Evolutionary conservation across 2,329 filamentous ascomycete species (phyloP).

Genomic region (Penicillium sp.): DNA sequence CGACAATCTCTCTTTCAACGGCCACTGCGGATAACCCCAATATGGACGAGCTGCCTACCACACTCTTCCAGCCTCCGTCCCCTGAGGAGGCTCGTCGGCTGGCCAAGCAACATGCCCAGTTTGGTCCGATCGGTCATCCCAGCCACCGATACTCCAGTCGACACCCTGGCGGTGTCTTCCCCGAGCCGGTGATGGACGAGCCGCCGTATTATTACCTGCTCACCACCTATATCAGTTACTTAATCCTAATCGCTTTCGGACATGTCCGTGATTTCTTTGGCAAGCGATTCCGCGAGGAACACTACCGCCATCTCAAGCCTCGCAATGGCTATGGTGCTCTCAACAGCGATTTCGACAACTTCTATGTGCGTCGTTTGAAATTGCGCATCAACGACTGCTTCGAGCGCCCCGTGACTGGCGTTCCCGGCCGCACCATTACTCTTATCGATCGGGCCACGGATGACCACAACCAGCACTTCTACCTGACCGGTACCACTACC

Average conservation of each 20-base stretch:
- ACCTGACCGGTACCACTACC: slow-evolving; percentile 82
- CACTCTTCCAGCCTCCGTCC: slow-evolving; percentile 82
- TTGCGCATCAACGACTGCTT: slow-evolving; percentile 96
- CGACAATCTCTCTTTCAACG: slow-evolving; percentile 87
- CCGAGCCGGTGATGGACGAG: slow-evolving; percentile 85
- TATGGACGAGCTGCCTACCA: slow-evolving; percentile 70
- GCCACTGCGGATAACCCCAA: slow-evolving; percentile 73
- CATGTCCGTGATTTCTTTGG: slow-evolving; percentile 97
- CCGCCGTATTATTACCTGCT: slow-evolving; percentile 95
- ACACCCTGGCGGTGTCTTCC: slow-evolving; percentile 76
- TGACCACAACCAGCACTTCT: slow-evolving; percentile 88
- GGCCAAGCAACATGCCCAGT: slow-evolving; percentile 80
- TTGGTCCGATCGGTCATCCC: slow-evolving; percentile 76
- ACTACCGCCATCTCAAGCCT: slow-evolving; percentile 79
- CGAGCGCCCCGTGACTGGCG: slow-evolving; percentile 84
- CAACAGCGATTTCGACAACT: slow-evolving; percentile 98
- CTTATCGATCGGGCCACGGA: slow-evolving; percentile 86
- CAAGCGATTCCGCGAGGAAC: slow-evolving; percentile 84
- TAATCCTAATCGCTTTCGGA: slow-evolving; percentile 91
- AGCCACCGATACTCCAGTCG: slow-evolving; percentile 86
- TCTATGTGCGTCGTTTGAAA: slow-evolving; percentile 91
- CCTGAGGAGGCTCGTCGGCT: slow-evolving; percentile 76
- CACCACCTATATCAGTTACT: slow-evolving; percentile 97
- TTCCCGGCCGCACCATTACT: slow-evolving; percentile 91
- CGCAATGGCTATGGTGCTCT: slow-evolving; percentile 89